phyloP scores from a whole-genome alignment of 225 moss, liverwort and hornwort genomes.

The Marchantia paleacea region DNA sequence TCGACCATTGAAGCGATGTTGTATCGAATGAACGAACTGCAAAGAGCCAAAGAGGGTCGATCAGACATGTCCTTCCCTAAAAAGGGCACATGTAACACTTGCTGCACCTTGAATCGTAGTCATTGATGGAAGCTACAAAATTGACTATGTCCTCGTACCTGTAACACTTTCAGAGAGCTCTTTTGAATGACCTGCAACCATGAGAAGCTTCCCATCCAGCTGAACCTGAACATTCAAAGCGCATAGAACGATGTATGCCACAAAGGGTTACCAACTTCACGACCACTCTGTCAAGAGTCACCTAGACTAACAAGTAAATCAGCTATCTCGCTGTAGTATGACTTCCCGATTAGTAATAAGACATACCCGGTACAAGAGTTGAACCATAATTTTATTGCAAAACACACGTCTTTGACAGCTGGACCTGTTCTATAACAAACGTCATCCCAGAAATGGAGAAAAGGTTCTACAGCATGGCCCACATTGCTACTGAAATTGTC shows the following conservation, averaged over 20 bases:
- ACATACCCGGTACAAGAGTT: background rate
- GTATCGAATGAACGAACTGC: constrained; percentile 79
- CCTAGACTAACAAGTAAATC: background rate
- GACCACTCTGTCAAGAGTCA: background rate
- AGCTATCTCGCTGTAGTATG: background rate
- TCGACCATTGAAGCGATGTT: constrained; percentile 67
- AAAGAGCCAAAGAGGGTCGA: constrained; percentile 3
- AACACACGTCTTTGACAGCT: too few species aligned
- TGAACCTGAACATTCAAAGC: constrained; percentile 33
- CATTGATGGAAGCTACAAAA: background rate
- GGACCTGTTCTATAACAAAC: too few species aligned
- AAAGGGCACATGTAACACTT: background rate
- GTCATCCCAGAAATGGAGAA: background rate
- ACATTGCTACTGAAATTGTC: background rate
- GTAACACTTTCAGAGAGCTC: constrained; percentile 51
- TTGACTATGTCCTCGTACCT: constrained; percentile 32
- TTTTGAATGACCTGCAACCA: constrained; percentile 85
- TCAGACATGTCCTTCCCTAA: constrained; percentile 8
- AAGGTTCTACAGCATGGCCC: background rate
- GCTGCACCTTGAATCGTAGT: background rate
- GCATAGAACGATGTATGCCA: background rate
- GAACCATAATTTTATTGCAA: too few species aligned
- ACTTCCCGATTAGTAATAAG: too few species aligned
- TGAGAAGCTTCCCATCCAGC: constrained; percentile 68
- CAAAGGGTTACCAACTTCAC: background rate